Conservation (phyloP, 192 early-diverging fungal species). For the Endogone sp. region DNA sequence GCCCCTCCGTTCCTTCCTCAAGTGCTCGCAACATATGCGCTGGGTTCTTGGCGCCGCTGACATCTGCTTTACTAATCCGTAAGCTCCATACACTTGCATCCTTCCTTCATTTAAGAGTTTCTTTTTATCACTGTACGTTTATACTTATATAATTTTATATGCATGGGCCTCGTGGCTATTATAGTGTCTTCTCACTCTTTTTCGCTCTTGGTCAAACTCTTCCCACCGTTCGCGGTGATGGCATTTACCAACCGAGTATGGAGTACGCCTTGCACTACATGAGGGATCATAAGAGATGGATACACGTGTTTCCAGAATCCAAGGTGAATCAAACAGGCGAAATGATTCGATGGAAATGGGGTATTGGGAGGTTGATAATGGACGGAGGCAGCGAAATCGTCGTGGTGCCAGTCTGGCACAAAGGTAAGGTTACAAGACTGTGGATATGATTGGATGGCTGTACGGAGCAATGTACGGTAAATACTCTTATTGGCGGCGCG, state of each 20-base stretch:
- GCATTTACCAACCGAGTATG: conserved; percentile 82
- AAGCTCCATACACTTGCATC: conserved; percentile 15
- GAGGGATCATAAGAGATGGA: conserved; percentile 68
- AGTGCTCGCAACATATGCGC: conserved; percentile 50
- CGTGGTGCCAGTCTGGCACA: conserved; percentile 69
- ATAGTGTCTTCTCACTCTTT: conserved; percentile 47
- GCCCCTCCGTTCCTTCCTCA: conserved; percentile 48
- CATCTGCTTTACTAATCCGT: conserved; percentile 76
- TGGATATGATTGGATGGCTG: conserved; percentile 6
- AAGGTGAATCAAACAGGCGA: conserved; percentile 58
- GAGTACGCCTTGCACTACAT: conserved; percentile 65
- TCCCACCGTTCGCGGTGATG: conserved; percentile 78
- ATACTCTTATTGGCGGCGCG: background rate
- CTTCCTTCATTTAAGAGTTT: background rate
- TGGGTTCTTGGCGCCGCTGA: conserved; percentile 90
- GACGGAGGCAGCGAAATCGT: conserved; percentile 62
- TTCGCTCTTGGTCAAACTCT: conserved; percentile 81
- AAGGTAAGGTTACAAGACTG: conserved; percentile 37
- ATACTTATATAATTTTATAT: no score
- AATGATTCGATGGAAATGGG: conserved; percentile 78
- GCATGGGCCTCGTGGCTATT: conserved; percentile 6
- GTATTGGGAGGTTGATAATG: conserved; percentile 81
- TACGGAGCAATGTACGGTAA: no score
- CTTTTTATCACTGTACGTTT: background rate
- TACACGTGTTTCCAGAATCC: conserved; percentile 90